phyloP scores from a whole-genome alignment of 805 yeast genomes.

The Wickerhamomyces subpelliculosus region DNA sequence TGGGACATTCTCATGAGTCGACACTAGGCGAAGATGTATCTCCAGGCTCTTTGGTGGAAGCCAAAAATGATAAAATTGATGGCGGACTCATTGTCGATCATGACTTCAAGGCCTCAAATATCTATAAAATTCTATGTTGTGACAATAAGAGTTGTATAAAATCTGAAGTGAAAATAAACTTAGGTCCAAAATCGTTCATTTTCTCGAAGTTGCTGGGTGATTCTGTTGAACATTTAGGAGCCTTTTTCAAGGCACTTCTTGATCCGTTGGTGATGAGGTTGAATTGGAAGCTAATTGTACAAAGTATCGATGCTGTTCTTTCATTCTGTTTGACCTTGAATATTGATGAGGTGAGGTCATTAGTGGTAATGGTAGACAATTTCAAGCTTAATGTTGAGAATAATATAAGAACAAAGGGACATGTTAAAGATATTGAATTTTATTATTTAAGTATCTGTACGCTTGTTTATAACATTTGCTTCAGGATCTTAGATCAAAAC shows the following conservation, averaged over 20 bases:
- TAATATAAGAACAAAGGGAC: constrained; percentile 11
- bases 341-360: constrained; percentile 7
- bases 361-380: constrained; percentile 14
- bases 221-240: too few relatives aligned
- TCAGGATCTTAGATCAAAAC: constrained; percentile 7
- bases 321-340: constrained; percentile 11
- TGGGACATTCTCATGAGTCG: constrained; percentile 7
- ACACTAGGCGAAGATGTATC: too few relatives aligned
- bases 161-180: too few relatives aligned
- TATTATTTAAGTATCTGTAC: constrained; percentile 12
- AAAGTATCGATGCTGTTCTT: constrained; percentile 5
- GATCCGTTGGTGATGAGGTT: neutral
- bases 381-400: constrained; percentile 14
- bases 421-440: constrained; percentile 14
- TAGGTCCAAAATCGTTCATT: too few relatives aligned
- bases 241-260: too few relatives aligned
- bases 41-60: too few relatives aligned
- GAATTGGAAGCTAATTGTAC: neutral
- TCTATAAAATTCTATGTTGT: too few relatives aligned
- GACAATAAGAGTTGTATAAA: too few relatives aligned
- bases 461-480: constrained; percentile 11
- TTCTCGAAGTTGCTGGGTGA: too few relatives aligned
- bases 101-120: too few relatives aligned
- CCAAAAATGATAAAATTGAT: too few relatives aligned
- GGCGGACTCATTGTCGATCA: too few relatives aligned